phyloP scores from a whole-genome alignment of 2,329 filamentous ascomycete genomes.

The Clarireedia hainanense region DNA sequence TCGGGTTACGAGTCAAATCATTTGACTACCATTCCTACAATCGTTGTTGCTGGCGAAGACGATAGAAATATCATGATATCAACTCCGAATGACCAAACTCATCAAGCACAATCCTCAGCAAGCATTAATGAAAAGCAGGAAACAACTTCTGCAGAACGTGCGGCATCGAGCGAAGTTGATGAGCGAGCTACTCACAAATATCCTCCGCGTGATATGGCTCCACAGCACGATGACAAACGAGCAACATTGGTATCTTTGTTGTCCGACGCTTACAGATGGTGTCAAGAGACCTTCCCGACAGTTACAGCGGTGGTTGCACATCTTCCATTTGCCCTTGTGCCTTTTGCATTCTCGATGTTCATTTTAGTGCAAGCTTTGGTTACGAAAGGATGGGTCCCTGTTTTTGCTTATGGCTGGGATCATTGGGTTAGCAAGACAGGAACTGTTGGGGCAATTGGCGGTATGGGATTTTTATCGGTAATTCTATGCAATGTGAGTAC shows the following conservation, averaged over 20 bases:
- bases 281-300: slow-evolving; percentile 63
- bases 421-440: slow-evolving; percentile 65
- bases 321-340: slow-evolving; percentile 59
- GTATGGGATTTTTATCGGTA: slow-evolving; percentile 66
- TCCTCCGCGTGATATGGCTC: slow-evolving; percentile 1
- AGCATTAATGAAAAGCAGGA: slow-evolving; percentile 15
- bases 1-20: not conserved
- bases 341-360: slow-evolving; percentile 69
- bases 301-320: slow-evolving; percentile 56
- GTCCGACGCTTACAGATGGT: slow-evolving; percentile 44
- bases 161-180: slow-evolving; percentile 3
- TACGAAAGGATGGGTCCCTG: slow-evolving; percentile 65
- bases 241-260: slow-evolving; percentile 46
- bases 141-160: slow-evolving; percentile 3
- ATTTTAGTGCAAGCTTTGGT: slow-evolving; percentile 65
- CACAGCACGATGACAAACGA: slow-evolving; percentile 13
- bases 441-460: slow-evolving; percentile 58
- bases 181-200: not conserved
- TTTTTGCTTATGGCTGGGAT: slow-evolving; percentile 68
- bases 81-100: slow-evolving; percentile 3
- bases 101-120: slow-evolving; percentile 13
- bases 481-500: slow-evolving; percentile 62
- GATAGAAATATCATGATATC: not conserved
- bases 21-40: too few species aligned
- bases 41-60: too few species aligned